Evolutionary conservation across 73 alveolate species (phyloP).

Genomic region (Paramecium primaurelia): DNA sequence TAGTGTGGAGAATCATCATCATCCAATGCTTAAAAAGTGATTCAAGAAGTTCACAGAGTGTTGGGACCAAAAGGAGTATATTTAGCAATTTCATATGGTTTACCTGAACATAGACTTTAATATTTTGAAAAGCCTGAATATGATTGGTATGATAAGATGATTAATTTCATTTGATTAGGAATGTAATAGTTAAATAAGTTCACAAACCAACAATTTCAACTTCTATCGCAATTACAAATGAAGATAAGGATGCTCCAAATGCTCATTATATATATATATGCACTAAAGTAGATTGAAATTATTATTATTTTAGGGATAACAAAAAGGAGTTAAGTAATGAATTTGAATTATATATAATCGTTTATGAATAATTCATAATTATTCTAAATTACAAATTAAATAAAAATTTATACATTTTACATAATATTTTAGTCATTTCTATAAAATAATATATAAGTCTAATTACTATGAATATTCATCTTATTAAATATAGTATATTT

Average conservation of each 20-base stretch:
- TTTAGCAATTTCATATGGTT: constrained; percentile 91
- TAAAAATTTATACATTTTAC: not conserved
- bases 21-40: constrained; percentile 88
- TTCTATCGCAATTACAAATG: constrained; percentile 86
- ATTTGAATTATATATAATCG: not conserved
- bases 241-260: constrained; percentile 91
- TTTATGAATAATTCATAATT: not conserved
- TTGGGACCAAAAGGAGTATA: constrained; percentile 94
- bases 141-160: constrained; percentile 61
- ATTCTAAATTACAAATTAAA: not conserved
- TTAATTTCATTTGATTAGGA: constrained; percentile 29
- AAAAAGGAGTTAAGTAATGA: not conserved
- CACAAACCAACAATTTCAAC: constrained; percentile 89
- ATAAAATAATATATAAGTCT: not conserved
- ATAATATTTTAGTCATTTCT: not conserved
- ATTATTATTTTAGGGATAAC: not conserved
- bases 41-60: constrained; percentile 89
- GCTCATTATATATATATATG: constrained; percentile 92
- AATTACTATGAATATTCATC: not conserved
- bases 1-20: constrained; percentile 96
- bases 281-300: constrained; percentile 47
- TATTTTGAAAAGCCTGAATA: constrained; percentile 86
- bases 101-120: constrained; percentile 84
- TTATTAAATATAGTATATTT: not conserved
- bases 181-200: constrained; percentile 81